Conservation (phyloP, 768 basidiomycete species). For the Calocybe cyanea region DNA sequence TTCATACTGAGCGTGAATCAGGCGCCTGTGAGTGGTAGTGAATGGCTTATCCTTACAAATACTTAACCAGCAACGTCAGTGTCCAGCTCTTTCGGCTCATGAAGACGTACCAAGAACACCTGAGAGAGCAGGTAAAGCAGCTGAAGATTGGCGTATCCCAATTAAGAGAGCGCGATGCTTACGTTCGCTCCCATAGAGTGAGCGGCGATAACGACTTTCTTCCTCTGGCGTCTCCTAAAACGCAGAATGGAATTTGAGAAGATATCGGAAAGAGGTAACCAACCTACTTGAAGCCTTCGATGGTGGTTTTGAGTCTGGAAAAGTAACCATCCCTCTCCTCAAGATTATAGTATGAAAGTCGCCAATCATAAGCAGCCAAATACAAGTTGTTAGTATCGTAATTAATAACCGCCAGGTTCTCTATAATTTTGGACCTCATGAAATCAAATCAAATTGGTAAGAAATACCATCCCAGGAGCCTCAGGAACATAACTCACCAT, state of each 20-base stretch:
- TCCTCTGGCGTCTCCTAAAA: constrained; percentile 58
- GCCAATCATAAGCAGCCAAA: constrained; percentile 90
- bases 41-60: constrained; percentile 60
- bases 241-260: neutral
- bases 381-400: constrained; percentile 90
- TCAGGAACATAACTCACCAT: constrained; percentile 51
- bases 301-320: constrained; percentile 72
- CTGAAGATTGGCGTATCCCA: neutral
- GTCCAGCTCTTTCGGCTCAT: constrained; percentile 1
- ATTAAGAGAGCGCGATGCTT: constrained; percentile 19
- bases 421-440: constrained; percentile 82
- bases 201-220: constrained; percentile 79
- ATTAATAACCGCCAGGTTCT: constrained; percentile 89
- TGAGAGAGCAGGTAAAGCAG: constrained; percentile 14
- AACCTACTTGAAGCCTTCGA: constrained; percentile 73
- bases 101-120: constrained; percentile 46
- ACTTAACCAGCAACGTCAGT: constrained; percentile 40
- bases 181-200: constrained; percentile 88
- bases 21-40: constrained; percentile 6
- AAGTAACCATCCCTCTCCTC: constrained; percentile 91
- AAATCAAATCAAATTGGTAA: neutral
- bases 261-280: neutral
- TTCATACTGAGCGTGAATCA: constrained; percentile 57
- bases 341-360: constrained; percentile 82
- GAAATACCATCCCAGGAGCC: neutral